Evolutionary conservation across 768 basidiomycete genomes (phyloP).

Genomic region (Calocybe gangraenosa): DNA sequence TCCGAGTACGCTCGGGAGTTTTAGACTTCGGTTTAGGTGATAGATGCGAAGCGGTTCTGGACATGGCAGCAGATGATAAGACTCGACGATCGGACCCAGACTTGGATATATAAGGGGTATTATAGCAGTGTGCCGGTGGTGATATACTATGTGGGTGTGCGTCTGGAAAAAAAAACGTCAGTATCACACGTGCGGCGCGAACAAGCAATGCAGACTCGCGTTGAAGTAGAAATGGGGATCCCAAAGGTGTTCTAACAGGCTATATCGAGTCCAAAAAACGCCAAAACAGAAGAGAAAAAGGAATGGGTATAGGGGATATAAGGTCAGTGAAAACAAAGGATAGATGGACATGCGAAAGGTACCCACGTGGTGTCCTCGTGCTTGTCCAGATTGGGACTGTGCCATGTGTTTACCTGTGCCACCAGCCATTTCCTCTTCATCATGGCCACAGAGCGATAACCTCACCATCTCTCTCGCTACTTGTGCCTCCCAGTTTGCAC

Average conservation of each 20-base stretch:
- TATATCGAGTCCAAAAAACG: slow-evolving; percentile 21
- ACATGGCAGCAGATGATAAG: slow-evolving; percentile 15
- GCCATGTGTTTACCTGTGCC: slow-evolving; percentile 10
- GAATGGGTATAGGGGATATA: slow-evolving; percentile 24
- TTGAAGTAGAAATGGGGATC: slow-evolving; percentile 38
- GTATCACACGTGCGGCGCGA: slow-evolving; percentile 10
- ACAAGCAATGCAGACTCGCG: slow-evolving; percentile 18
- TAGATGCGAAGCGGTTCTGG: slow-evolving; percentile 9
- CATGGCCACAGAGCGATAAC: slow-evolving; percentile 34
- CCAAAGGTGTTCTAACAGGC: slow-evolving; percentile 24
- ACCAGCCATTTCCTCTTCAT: slow-evolving; percentile 16
- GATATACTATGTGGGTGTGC: slow-evolving; percentile 30
- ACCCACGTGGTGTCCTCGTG: slow-evolving; percentile 39
- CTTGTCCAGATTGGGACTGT: slow-evolving; percentile 28
- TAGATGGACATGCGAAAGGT: slow-evolving; percentile 14
- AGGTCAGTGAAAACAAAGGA: slow-evolving; percentile 19
- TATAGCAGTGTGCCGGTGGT: slow-evolving; percentile 22
- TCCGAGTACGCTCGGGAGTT: slow-evolving; percentile 16
- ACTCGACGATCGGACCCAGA: slow-evolving; percentile 14
- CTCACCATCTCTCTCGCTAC: slow-evolving; percentile 54
- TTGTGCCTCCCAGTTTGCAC: slow-evolving; percentile 52
- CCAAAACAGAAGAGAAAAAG: slow-evolving; percentile 18
- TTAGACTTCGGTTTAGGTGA: slow-evolving; percentile 17
- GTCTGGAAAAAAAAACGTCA: slow-evolving; percentile 20
- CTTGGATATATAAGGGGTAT: slow-evolving; percentile 11